phyloP scores from a whole-genome alignment of 2,329 filamentous ascomycete species.

The Leptographium galeiforme region DNA sequence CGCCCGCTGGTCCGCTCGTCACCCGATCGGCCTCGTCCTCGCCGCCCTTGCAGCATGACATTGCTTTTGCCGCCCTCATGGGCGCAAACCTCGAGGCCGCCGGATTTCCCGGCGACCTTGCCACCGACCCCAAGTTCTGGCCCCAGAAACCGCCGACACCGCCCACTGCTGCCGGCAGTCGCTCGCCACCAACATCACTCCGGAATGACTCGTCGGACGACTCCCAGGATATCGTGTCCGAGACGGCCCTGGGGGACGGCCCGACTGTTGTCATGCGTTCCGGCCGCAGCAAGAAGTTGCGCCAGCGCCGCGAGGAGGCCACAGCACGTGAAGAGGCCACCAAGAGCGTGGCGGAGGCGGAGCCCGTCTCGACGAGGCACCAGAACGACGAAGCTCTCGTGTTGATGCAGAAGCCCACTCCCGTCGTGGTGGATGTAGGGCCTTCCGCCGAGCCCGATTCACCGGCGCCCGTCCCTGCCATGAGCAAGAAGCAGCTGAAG shows the following conservation, averaged over 20 bases:
- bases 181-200: not conserved
- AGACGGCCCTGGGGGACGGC: conserved; percentile 11
- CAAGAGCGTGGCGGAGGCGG: not conserved
- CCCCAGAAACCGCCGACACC: conserved; percentile 47
- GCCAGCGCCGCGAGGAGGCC: conserved; percentile 1
- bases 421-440: too few species aligned
- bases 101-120: conserved; percentile 58
- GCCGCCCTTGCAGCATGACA: conserved; percentile 25
- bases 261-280: conserved; percentile 1
- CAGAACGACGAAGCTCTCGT: too few species aligned
- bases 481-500: not conserved
- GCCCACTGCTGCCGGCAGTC: conserved; percentile 16
- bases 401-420: too few species aligned
- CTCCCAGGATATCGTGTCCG: conserved; percentile 8
- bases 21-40: not conserved
- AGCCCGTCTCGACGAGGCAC: too few species aligned
- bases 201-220: conserved; percentile 29
- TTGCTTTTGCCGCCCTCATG: conserved; percentile 56
- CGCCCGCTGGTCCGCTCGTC: not conserved
- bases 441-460: too few species aligned
- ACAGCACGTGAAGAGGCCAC: not conserved
- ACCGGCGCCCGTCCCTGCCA: too few species aligned
- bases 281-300: conserved; percentile 5
- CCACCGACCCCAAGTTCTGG: conserved; percentile 50
- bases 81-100: conserved; percentile 56